Base-by-base conservation (phyloP, 768 basidiomycete genomes). In the Suillus ampliporus region DNA sequence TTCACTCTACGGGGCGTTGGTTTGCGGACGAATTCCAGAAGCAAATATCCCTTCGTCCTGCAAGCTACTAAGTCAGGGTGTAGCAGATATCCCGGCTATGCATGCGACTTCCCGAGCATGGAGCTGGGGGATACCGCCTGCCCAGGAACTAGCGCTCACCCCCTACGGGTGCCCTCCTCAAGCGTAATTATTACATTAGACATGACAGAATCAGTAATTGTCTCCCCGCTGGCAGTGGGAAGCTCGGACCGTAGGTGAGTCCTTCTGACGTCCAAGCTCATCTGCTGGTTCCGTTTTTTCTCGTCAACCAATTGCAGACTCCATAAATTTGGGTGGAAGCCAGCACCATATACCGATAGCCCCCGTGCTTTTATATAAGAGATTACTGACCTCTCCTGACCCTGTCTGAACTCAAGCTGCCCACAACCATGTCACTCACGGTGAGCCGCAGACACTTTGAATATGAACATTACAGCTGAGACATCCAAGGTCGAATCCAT, bases 401-500 rank as follows among this genome's bases (percentile, higher is more conserved):
- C 47, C 26, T 17, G 21, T 19, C 21, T 54, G 37, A 38, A 54
- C 15, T 54, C 53, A 0, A 26, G 17, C 17, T 38, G 9, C 23
- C 46, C 41, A 23, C 57, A 47, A 21, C 41, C 14, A 61, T 65
- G 61, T 48, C 68, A 11, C 35, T 69, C 57, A 69, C 68, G 9
- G 62, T 69, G 31, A 61, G 64, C 28, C 6, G 23, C 26, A 59
- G 11, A 1, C 21, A 21, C 10, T 14, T 31, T 14, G 11, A 19
- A 21, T 34, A 28, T 14, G 26, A 23, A 15, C 43, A 28, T 40
- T 19, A 47, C 21, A 14, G 31, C 26, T 43, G n/a, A 34, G 15
- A 6, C 37, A 38, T 19, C 13, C 31, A 40, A 71, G 67, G n/a
- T 74, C 50, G 65, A 68, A 35, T 53, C 61, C 4, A 47, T 76